A percentile compares a stretch with the other conserved stretches of the same genome.
Conservation (phyloP, 306 rosid genomes). For the Casuarina glauca region DNA sequence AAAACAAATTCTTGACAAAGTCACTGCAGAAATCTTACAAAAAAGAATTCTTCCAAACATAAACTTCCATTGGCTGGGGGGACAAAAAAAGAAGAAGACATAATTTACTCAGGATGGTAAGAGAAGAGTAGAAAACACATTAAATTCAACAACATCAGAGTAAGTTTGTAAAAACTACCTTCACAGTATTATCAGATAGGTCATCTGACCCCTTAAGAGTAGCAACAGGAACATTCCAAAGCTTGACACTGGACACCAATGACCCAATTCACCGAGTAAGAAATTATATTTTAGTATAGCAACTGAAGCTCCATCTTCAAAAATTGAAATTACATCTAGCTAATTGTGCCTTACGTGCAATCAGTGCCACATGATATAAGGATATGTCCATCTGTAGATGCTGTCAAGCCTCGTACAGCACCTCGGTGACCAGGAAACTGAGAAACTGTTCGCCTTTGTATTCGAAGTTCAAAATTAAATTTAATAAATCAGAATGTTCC, state of each 20-base stretch:
- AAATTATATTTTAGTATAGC: background rate
- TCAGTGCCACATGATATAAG: slow-evolving; percentile 95
- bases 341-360: slow-evolving; percentile 62
- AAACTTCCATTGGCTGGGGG: slow-evolving; percentile 68
- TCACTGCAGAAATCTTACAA: slow-evolving; percentile 50
- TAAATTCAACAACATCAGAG: background rate
- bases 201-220: slow-evolving; percentile 43
- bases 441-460: slow-evolving; percentile 61
- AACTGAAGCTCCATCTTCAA: background rate
- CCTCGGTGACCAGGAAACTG: slow-evolving; percentile 94
- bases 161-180: slow-evolving; percentile 41
- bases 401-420: slow-evolving; percentile 81
- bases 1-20: slow-evolving; percentile 11
- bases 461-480: background rate
- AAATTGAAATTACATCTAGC: background rate
- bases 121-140: background rate
- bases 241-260: slow-evolving; percentile 63
- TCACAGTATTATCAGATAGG: slow-evolving; percentile 39
- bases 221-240: slow-evolving; percentile 71
- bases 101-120: slow-evolving; percentile 23
- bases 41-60: slow-evolving; percentile 77
- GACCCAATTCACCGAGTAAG: slow-evolving; percentile 17
- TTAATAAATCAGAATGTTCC: background rate
- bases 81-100: background rate
- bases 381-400: slow-evolving; percentile 70